Percentiles rank a stretch among this genome's conserved stretches.
phyloP scores from a whole-genome alignment of 2,329 filamentous ascomycete genomes.

The Taxawa tesnikishii region DNA sequence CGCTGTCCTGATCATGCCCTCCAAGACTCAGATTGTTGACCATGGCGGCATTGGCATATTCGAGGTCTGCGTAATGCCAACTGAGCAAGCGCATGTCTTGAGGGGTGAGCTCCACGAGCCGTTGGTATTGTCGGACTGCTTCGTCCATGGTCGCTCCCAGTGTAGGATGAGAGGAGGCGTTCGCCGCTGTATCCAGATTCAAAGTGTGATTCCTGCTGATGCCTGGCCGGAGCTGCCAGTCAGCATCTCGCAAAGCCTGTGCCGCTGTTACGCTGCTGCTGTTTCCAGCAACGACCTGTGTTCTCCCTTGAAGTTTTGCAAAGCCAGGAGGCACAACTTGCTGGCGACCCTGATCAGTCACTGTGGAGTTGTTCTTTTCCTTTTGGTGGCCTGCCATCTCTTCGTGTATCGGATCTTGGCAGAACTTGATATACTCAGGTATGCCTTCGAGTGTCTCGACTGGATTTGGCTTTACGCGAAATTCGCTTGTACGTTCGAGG shows the following conservation, averaged over 20 bases:
- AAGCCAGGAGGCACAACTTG: conserved; percentile 29
- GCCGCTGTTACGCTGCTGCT: conserved; percentile 61
- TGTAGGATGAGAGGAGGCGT: conserved; percentile 51
- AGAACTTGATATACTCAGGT: conserved; percentile 66
- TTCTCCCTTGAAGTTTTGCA: conserved; percentile 56
- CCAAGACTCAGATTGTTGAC: conserved; percentile 76
- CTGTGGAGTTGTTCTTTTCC: conserved; percentile 3
- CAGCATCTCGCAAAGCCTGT: conserved; percentile 65
- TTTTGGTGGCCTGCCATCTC: conserved; percentile 38
- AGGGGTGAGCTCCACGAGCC: conserved; percentile 67
- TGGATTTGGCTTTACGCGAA: conserved; percentile 64
- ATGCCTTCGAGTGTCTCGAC: conserved; percentile 70
- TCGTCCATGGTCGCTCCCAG: conserved; percentile 86
- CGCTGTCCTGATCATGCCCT: conserved; percentile 93
- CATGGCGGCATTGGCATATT: conserved; percentile 92
- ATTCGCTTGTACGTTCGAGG: conserved; percentile 79
- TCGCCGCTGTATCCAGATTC: conserved; percentile 55
- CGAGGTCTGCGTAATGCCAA: conserved; percentile 96
- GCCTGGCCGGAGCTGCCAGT: conserved; percentile 65
- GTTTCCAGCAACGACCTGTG: conserved; percentile 58
- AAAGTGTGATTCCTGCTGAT: conserved; percentile 51
- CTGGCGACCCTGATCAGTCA: conserved; percentile 6
- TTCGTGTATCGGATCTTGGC: conserved; percentile 55
- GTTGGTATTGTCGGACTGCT: conserved; percentile 77
- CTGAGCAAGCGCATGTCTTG: conserved; percentile 86